Evolutionary conservation across 805 yeast genomes (phyloP).

Genomic region (Metschnikowia matae): DNA sequence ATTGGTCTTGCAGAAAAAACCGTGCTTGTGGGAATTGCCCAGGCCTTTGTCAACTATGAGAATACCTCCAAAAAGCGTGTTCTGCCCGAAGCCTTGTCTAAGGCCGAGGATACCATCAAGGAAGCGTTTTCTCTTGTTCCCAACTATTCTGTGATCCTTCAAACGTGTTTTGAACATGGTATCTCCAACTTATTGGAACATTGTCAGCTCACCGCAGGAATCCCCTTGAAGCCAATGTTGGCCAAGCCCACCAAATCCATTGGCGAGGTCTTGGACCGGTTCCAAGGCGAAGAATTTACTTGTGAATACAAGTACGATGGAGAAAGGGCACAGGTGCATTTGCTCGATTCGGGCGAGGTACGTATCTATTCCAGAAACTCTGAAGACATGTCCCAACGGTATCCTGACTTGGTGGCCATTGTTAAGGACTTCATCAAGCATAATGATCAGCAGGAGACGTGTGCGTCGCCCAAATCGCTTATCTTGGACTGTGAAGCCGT

Average conservation of each 20-base stretch:
- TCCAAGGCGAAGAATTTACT: conserved; percentile 79
- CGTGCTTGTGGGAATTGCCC: conserved; percentile 77
- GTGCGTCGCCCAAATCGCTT: conserved; percentile 44
- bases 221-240: conserved; percentile 95
- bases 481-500: conserved; percentile 96
- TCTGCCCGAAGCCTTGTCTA: conserved; percentile 43
- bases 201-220: conserved; percentile 81
- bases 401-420: conserved; percentile 81
- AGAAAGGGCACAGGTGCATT: conserved; percentile 93
- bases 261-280: conserved; percentile 85
- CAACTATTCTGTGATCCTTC: conserved; percentile 77
- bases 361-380: conserved; percentile 88
- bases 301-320: conserved; percentile 98
- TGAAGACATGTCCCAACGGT: conserved; percentile 94
- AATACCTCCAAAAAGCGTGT: conserved; percentile 18
- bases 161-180: conserved; percentile 63
- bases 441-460: conserved; percentile 14
- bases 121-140: conserved; percentile 90
- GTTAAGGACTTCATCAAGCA: conserved; percentile 53
- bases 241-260: conserved; percentile 96
- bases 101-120: conserved; percentile 74
- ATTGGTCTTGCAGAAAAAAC: conserved; percentile 94
- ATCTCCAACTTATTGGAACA: conserved; percentile 59
- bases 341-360: conserved; percentile 59
- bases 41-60: conserved; percentile 71